Evolutionary conservation across 2,329 filamentous ascomycete species (phyloP).

Genomic region (Westerdykella aurantiaca): DNA sequence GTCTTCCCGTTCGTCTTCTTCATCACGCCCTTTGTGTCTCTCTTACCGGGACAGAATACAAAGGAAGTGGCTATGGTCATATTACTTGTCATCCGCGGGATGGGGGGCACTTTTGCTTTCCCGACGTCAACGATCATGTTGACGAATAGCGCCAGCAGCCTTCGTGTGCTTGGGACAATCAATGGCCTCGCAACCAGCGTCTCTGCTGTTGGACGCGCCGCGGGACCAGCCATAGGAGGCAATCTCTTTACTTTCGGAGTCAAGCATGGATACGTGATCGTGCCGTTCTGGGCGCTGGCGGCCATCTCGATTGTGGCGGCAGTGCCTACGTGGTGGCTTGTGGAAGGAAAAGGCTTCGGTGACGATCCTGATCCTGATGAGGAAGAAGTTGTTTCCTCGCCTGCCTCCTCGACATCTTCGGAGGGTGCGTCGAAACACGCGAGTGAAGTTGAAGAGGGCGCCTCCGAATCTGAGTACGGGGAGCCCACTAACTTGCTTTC

Average conservation of each 20-base stretch:
- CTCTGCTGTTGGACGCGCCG: constrained; percentile 70
- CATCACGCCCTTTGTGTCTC: constrained; percentile 71
- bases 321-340: constrained; percentile 67
- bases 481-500: constrained; percentile 32
- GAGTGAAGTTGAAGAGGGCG: constrained; percentile 11
- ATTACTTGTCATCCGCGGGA: constrained; percentile 68
- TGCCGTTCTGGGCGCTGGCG: constrained; percentile 76
- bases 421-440: constrained; percentile 1
- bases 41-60: constrained; percentile 46
- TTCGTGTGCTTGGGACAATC: constrained; percentile 75
- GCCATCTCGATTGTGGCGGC: constrained; percentile 58
- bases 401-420: constrained; percentile 4
- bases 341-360: constrained; percentile 65
- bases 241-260: constrained; percentile 70
- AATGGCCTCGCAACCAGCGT: constrained; percentile 87
- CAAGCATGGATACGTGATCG: constrained; percentile 66
- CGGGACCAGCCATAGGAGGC: constrained; percentile 71
- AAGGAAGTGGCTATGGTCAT: constrained; percentile 58
- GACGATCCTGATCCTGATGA: constrained; percentile 33
- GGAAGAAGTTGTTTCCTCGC: constrained; percentile 19
- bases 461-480: constrained; percentile 38
- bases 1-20: constrained; percentile 72
- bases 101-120: constrained; percentile 76
- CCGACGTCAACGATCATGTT: constrained; percentile 85
- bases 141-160: constrained; percentile 74